Base-by-base conservation (phyloP, 2,329 filamentous ascomycete genomes). In the Incumbomyces lentus region DNA sequence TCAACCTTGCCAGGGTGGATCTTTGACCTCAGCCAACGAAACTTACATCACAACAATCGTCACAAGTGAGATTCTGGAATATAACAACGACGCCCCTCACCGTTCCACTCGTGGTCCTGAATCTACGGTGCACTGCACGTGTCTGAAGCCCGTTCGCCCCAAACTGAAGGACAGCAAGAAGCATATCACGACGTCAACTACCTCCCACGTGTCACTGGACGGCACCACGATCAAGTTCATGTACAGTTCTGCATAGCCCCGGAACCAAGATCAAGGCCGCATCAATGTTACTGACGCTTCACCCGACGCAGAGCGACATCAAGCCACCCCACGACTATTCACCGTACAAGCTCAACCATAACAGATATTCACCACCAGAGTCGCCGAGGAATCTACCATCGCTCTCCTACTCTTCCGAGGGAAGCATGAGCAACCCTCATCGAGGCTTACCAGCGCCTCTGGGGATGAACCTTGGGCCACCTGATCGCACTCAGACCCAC, bases 381-480 rank as follows among this genome's bases (percentile, higher is more conserved):
- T 62, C 56, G 47, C 61, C 57, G 49, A 58, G 60, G 43, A 56
- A 57, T 52, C 56, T 60, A 50, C 56, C 59, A 52, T 61, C 53
- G 36, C 52, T 52, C 54, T 57, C 49, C 46, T 51, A 57, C 49
- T 49, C 53, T 48, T 44, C 51, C 74, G 71, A 60, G 68, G 73
- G 67, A 51, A 63, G 64, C 57, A 86, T 86, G 82, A 81, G 81
- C 60, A 76, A 74, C 60, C 75, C 79, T 64, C 81, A 82, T 65
- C 78, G 81, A 65, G 78, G 78, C 58, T 68, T 86, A 69, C 82
- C 82, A 62, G 76, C 77, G 48, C 80, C 82, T 65, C 75, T 78
- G 58, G 76, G 76, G 62, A 77, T 56, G n/a, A 54, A 41, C 47
- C 47, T 57, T 13, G 53, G 53, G 12, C 52, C 53, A 26, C 53